Base-by-base conservation (phyloP, 1,284 basidiomycete species). In the Peniophora sp. region DNA sequence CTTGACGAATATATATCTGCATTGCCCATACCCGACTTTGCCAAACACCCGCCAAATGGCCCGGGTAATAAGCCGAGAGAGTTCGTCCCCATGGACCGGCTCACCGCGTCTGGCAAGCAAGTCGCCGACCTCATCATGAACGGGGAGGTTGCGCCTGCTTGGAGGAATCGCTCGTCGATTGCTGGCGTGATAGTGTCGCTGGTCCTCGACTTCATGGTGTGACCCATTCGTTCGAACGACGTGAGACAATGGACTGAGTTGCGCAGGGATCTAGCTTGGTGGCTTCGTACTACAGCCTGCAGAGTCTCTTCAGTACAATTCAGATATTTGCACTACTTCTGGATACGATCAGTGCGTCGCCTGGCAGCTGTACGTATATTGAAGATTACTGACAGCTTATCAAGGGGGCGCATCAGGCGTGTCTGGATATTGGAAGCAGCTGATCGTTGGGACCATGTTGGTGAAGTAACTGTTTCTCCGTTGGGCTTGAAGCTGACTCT, bases 321-420 rank as follows among this genome's bases (percentile, higher is more conserved):
- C 84, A 88, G 60, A 73, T 87, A 39, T 85, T 87, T 62, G 83
- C 84, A 0, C 66, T 88, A 25, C 72, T 88, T 36, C 62, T 87
- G 50, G 81, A 73, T 54, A 83, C 83, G 1, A 73, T 86, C 54
- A 73, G 83, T 85, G 59, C 47, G 38, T 20, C 5, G 8, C 5
- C 38, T 5, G 16, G 16, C 38, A n/a, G 16, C 38, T n/a, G 38
- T 20, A 6, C n/a, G 38, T n/a, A n/a, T 41, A 6, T 17, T 41
- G 5, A n/a, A n/a, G 19, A 41, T 41, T 41, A 16, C 19, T 17
- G 38, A 17, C n/a, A 5, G 8, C 8, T n/a, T 6, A n/a, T 8
- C 16, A 6, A 41, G 38, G 8, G 67, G 55, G 16, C 12, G 43
- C 35, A 17, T 53, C 17, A 5, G 27, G 27, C 27, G 27, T 41